These are phyloP conservation scores for Aspergillus hortae DNA, from an alignment of 2,329 filamentous ascomycete genomes.

Conservation along the genomic window DNA sequence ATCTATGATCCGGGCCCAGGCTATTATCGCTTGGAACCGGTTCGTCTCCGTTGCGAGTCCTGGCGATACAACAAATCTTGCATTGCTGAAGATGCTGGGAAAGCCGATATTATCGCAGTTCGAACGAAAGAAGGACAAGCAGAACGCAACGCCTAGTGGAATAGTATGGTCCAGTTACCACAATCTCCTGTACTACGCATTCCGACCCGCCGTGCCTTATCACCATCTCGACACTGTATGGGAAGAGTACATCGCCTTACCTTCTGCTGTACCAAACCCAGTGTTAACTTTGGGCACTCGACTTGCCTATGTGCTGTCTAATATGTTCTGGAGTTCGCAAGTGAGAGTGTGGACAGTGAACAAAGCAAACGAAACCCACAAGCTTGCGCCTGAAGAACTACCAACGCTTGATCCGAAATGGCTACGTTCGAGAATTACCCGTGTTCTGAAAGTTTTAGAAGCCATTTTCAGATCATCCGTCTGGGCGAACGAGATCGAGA, in stretches of 20 bases:
- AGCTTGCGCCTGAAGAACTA: slow-evolving; percentile 69
- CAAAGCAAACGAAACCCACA: slow-evolving; percentile 59
- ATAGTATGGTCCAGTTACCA: slow-evolving; percentile 70
- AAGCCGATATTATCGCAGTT: slow-evolving; percentile 68
- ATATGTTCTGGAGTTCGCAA: slow-evolving; percentile 54
- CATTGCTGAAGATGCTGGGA: slow-evolving; percentile 61
- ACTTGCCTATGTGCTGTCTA: slow-evolving; percentile 67
- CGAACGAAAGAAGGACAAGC: slow-evolving; percentile 58
- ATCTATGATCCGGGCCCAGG: slow-evolving; percentile 65
- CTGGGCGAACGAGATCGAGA: slow-evolving; percentile 44
- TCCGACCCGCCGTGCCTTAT: slow-evolving; percentile 65
- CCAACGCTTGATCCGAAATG: slow-evolving; percentile 81
- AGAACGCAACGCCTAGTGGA: slow-evolving; percentile 46
- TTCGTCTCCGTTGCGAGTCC: slow-evolving; percentile 72
- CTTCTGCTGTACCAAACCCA: slow-evolving; percentile 55
- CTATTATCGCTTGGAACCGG: slow-evolving; percentile 81
- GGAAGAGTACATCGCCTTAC: slow-evolving; percentile 66
- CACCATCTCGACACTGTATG: slow-evolving; percentile 72
- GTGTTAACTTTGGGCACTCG: slow-evolving; percentile 53
- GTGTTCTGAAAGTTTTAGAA: slow-evolving; percentile 62
- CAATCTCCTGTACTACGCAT: slow-evolving; percentile 77
- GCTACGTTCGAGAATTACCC: slow-evolving; percentile 68
- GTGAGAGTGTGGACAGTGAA: slow-evolving; percentile 69
- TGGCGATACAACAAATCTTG: slow-evolving; percentile 54
- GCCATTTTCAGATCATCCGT: slow-evolving; percentile 49